Base-by-base conservation (phyloP, 805 yeast genomes). In the Candida hungchunana region DNA sequence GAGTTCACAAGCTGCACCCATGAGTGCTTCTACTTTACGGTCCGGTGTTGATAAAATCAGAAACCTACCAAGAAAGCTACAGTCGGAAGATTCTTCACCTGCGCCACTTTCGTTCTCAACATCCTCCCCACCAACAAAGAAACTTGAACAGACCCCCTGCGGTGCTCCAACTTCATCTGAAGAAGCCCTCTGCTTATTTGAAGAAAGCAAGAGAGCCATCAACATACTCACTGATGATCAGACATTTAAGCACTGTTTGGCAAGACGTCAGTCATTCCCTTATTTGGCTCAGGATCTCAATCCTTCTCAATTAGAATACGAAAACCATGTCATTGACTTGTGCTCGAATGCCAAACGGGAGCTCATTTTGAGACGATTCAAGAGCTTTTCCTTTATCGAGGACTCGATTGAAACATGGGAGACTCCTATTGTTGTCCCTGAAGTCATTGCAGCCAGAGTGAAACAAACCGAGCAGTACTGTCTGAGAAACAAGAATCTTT, bases 181-280 rank as follows among this genome's bases (percentile, higher is more conserved):
- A n/a, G n/a, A n/a, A n/a, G n/a, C n/a, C n/a, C n/a, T n/a, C n/a
- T n/a, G n/a, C n/a, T n/a, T n/a, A n/a, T n/a, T n/a, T 26, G 20
- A 22, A 15, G 16, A 15, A 11, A 24, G 30, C 8, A 9, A n/a
- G 7, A 18, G 18, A 11, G 25, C 25, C 4, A 12, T 29, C 15
- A 32, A 29, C 27, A n/a, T 31, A 3, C 17, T 37, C n/a, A 31
- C 37, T 4, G 46, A 42, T 20, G 48, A 40, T 33, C 42, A 44
- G 14, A 28, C 34, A 5, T 46, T 44, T 29, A 37, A 33, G 17
- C 35, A 14, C 12, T 39, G 30, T 8, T 18, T 40, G 17, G 25
- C 27, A 14, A 33, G 74, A 48, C 52, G 74, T 32, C 51, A 55
- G 14, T 64, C 73, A n/a, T 56, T 60, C 29, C 74, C 74, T 1